phyloP scores from a whole-genome alignment of 1,139 yeast species.

The Blastobotrys serpentis region DNA sequence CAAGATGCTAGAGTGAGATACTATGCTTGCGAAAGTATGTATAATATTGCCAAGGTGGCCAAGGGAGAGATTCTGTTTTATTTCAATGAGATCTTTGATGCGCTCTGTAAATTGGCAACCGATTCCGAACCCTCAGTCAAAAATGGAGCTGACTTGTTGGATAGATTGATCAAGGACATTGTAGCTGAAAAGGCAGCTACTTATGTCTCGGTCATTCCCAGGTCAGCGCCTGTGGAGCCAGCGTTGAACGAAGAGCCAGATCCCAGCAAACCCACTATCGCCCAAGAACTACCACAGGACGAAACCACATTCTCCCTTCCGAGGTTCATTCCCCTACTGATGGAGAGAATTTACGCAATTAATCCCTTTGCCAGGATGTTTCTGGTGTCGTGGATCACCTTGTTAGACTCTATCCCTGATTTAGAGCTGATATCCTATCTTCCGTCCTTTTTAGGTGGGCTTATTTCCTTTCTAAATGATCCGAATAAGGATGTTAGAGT shows the following conservation, averaged over 20 bases:
- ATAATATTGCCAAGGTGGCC: conserved; percentile 95
- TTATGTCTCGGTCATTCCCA: conserved; percentile 72
- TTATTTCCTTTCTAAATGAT: conserved; percentile 76
- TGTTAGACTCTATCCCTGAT: conserved; percentile 89
- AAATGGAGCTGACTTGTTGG: conserved; percentile 93
- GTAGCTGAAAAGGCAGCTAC: conserved; percentile 94
- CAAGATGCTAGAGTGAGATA: conserved; percentile 95
- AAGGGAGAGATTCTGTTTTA: conserved; percentile 89
- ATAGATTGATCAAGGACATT: conserved; percentile 86
- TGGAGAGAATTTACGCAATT: conserved; percentile 87
- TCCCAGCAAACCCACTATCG: conserved; percentile 30
- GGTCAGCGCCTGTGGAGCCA: conserved; percentile 18
- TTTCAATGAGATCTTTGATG: conserved; percentile 94
- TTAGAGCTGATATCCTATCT: conserved; percentile 81
- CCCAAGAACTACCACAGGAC: conserved; percentile 47
- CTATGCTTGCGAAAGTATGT: conserved; percentile 94
- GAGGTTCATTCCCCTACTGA: conserved; percentile 82
- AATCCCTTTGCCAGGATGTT: conserved; percentile 93
- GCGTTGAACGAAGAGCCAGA: conserved; percentile 23
- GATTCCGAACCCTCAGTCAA: conserved; percentile 91
- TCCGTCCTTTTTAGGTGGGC: conserved; percentile 86
- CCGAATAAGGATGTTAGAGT: conserved; percentile 85
- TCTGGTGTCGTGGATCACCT: conserved; percentile 87
- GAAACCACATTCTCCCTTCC: conserved; percentile 80
- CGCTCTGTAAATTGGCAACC: conserved; percentile 84